phyloP scores from a whole-genome alignment of 2,329 filamentous ascomycete genomes.

The Sarocladium strictum region DNA sequence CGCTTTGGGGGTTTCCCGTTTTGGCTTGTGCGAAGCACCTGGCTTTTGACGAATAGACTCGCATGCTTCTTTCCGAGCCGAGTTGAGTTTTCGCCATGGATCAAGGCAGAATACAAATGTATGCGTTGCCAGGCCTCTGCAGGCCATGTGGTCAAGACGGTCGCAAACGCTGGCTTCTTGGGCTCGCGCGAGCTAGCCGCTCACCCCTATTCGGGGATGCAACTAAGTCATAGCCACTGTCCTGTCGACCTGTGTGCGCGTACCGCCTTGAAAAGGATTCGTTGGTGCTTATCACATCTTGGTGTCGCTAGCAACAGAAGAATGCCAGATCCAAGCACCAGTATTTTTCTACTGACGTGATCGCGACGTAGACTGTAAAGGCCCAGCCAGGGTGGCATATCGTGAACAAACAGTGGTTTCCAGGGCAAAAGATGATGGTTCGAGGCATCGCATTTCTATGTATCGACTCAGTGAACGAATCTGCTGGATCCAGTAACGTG shows the following conservation, averaged over 20 bases:
- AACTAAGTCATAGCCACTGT: too few species aligned
- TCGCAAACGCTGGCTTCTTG: neutral
- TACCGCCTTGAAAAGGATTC: neutral
- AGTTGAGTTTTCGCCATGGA: neutral
- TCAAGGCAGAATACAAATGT: neutral
- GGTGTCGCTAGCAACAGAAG: neutral
- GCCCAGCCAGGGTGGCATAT: too few species aligned
- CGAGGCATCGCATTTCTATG: too few species aligned
- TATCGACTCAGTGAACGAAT: too few species aligned
- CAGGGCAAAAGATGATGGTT: constrained; percentile 10
- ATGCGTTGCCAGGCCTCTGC: neutral
- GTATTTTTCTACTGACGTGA: neutral
- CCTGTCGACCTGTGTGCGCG: too few species aligned
- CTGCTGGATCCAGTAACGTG: constrained; percentile 50
- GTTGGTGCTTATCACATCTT: neutral
- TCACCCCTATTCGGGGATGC: too few species aligned
- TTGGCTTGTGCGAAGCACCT: constrained; percentile 1
- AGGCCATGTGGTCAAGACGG: neutral
- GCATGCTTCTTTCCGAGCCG: neutral
- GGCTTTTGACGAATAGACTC: constrained; percentile 7
- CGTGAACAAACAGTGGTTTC: too few species aligned
- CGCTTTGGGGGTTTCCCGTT: neutral
- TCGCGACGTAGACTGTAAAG: too few species aligned
- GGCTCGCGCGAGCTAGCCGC: too few species aligned
- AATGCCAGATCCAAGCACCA: neutral